These are phyloP conservation scores for Cerioporus squamosus DNA, from an alignment of 1,284 basidiomycete genomes.

Conservation along the genomic window DNA sequence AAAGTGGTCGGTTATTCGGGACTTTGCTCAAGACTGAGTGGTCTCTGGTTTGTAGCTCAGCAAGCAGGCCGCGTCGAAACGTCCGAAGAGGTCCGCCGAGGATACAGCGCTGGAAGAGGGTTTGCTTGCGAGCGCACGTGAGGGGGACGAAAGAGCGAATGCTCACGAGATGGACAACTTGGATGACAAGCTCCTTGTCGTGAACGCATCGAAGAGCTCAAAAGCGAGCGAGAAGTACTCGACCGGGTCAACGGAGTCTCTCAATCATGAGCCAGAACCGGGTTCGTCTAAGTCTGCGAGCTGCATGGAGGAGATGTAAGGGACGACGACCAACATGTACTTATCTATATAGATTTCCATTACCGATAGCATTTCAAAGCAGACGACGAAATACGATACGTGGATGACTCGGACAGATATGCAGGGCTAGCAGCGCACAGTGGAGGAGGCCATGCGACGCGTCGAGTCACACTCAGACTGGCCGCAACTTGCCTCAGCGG, in stretches of 20 bases:
- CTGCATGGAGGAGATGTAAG: background rate
- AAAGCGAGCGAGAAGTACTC: background rate
- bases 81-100: background rate
- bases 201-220: too few species aligned
- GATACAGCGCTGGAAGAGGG: conserved; percentile 14
- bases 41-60: conserved; percentile 14
- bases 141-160: too few species aligned
- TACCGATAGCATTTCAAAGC: too few species aligned
- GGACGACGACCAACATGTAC: too few species aligned
- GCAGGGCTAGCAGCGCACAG: too few species aligned
- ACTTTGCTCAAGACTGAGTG: too few species aligned
- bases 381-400: too few species aligned
- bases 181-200: background rate
- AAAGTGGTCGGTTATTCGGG: too few species aligned
- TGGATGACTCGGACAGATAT: too few species aligned
- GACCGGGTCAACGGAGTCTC: conserved; percentile 2
- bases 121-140: background rate
- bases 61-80: conserved; percentile 1
- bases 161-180: background rate
- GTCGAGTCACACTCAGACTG: too few species aligned
- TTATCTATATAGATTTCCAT: background rate
- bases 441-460: too few species aligned
- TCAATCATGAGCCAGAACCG: background rate
- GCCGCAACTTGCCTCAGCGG: too few species aligned
- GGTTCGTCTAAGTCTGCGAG: background rate